Conservation (phyloP, 164 flowering plant species). For the Chimonanthus salicifolius region DNA sequence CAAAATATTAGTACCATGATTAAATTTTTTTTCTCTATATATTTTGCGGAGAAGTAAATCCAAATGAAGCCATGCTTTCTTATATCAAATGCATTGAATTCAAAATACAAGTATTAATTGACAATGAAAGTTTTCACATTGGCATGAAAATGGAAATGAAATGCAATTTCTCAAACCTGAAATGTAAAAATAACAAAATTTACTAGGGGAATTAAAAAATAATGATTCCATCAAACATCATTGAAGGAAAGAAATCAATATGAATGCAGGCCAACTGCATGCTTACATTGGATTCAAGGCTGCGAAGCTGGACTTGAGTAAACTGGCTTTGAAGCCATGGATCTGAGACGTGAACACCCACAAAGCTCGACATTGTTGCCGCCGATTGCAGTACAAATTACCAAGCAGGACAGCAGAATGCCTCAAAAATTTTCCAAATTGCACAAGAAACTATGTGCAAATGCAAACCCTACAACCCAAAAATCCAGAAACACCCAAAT, state of each 20-base stretch:
- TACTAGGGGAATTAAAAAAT: not conserved
- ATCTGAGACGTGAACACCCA: constrained; percentile 68
- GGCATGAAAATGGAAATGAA: not conserved
- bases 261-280: not conserved
- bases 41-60: not conserved
- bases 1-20: not conserved
- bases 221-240: not conserved
- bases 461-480: no score
- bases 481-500: no score
- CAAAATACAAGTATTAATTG: not conserved
- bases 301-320: constrained; percentile 70
- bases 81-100: not conserved
- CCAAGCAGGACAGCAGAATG: constrained; percentile 1
- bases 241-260: not conserved
- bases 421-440: constrained; percentile 4
- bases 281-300: constrained; percentile 57
- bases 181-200: no score
- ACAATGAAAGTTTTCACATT: not conserved
- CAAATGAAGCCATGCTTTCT: not conserved
- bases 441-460: not conserved
- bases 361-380: constrained; percentile 51
- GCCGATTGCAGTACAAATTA: constrained; percentile 3
- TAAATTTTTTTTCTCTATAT: no score
- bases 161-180: not conserved
- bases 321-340: constrained; percentile 80